Base-by-base conservation (phyloP, 2,329 filamentous ascomycete genomes). In the Huntiella decipiens region DNA sequence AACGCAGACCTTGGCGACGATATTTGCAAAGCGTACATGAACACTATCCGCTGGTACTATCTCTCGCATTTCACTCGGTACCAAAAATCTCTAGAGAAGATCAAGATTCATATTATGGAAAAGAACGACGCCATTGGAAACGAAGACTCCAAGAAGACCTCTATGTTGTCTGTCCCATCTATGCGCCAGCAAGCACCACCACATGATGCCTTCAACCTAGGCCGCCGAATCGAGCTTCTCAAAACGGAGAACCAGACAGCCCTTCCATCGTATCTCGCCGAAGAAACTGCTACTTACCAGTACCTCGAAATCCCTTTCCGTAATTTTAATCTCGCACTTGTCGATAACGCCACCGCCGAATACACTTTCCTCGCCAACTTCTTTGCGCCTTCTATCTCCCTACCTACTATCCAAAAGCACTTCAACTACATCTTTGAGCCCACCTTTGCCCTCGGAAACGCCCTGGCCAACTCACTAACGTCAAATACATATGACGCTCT, bases 11-110 rank as follows among this genome's bases (percentile, higher is more conserved):
- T 98, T 4, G 85, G 84, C 6, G 79, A 87, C 45, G 84, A 98
- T 60, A 93, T 98, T 52, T 78, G 78, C 6, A 81, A 85, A 58
- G 91, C 92, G 3, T 98, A 98, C 56, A 79, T 92, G 65, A 94
- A 95, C 59, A 98, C 92, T 0, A 98, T 98, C 85, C 77, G 86
- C 45, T 98, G 91, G 91, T 98, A 98, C 57, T 96, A 96, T 58
- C 64, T 81, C 45, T 91, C 82, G 53, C 84, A 95, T 59, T 98
- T 98, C 57, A 77, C 74, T 3, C 78, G 88, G 32, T 98, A 98
- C 60, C 77, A 82, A 52, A 77, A 79, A 54, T 79, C 91, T 0
- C 67, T 98, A 4, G 79, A 81, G 46, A 92, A 85, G 59, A 70
- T 98, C 50, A 88, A 82, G 56, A 61, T 96, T 2, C 86, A 95